phyloP scores from a whole-genome alignment of 345 rosid genomes.

The Syzygium grande region DNA sequence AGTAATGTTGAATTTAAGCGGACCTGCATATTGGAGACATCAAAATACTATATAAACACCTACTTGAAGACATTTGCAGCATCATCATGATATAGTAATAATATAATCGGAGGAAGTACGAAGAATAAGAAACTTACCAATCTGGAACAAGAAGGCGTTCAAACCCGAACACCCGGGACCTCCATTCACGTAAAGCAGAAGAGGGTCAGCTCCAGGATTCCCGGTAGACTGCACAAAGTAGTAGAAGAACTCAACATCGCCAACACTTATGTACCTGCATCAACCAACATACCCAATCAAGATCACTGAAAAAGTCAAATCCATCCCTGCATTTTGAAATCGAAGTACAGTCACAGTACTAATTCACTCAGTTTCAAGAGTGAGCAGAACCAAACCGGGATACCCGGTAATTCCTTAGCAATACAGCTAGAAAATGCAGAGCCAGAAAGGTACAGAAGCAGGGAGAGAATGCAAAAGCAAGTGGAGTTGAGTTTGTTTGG shows the following conservation, averaged over 20 bases:
- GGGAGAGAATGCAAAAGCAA: neutral
- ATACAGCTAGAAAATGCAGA: neutral
- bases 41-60: neutral
- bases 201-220: neutral
- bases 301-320: neutral
- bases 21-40: slow-evolving; percentile 6
- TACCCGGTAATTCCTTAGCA: neutral
- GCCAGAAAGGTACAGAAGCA: neutral
- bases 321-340: neutral
- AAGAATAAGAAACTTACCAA: neutral
- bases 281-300: neutral
- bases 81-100: accelerated
- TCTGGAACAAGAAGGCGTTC: neutral
- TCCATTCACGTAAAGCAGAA: neutral
- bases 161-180: neutral
- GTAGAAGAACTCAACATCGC: neutral
- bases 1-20: slow-evolving; percentile 3
- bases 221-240: neutral
- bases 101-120: too few species aligned
- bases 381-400: neutral
- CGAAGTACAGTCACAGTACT: neutral
- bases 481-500: neutral
- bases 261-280: neutral
- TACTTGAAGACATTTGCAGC: neutral
- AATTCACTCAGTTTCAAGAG: neutral